Base-by-base conservation (phyloP, 306 rosid species). In the Mimosa pudica region DNA sequence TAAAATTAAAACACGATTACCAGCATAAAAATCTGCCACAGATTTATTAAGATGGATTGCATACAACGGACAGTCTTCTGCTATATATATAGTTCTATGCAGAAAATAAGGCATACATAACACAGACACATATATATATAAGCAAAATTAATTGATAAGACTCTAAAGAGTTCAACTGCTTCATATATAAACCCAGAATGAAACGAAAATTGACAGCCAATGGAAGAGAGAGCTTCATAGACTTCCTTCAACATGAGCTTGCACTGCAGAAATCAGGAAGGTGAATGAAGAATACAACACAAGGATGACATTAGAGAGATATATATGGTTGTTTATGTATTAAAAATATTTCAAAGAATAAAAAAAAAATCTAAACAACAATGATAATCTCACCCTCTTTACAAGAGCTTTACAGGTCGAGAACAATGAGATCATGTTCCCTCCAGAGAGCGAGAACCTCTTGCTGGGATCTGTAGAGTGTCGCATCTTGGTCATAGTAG, bases 401-500 rank as follows among this genome's bases (percentile, higher is more conserved):
- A 5, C n/a, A 3, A 41, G 52, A 49, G 17, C 14, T 9, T n/a
- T 57, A 51, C n/a, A 24, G 33, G 64, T 73, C 77, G 0, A 57
- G 44, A 10, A 45, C 70, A 45, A 75, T 3, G 45, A 75, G 1
- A 12, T 58, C 57, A 2, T 41, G 12, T 60, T 61, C 24, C 14
- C 33, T 71, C 79, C 71, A 75, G 12, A 70, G 35, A 4, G 61
- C 1, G 1, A 9, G 0, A 30, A 75, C 70, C 1, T 62, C 71
- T 3, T 7, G 36, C 47, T 46, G 33, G 61, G 32, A 44, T 2
- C 0, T 32, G 8, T 62, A 75, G 7, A 61, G 71, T 6, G 11
- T 6, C 0, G 61, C 79, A 1, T 12, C 71, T 14, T 71, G 79
- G 13, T 75, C 79, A 61, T 75, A 75, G 44, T 60, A 75, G 41